Percentiles rank a stretch among this genome's conserved stretches.
Conservation (phyloP, 176 grass and related monocot genomes). For the Coix lacrymajobi region DNA sequence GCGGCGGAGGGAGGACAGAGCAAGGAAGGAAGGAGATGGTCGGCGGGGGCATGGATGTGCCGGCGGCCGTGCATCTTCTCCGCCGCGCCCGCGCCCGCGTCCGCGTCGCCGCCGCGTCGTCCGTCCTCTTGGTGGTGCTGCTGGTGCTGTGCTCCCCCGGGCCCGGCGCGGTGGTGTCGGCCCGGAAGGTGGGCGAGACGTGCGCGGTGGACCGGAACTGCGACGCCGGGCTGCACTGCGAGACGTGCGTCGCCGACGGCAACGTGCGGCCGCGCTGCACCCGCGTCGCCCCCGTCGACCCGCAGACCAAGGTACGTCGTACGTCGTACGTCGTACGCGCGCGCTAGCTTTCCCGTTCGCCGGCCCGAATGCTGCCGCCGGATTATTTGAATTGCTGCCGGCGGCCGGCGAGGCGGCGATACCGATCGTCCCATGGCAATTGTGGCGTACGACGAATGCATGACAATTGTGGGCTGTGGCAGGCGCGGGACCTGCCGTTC, state of each 20-base stretch:
- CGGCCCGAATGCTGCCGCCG: neutral
- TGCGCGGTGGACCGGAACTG: constrained; percentile 64
- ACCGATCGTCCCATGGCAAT: neutral
- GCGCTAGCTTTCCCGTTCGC: neutral
- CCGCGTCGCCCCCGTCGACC: constrained; percentile 66
- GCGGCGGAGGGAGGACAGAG: neutral
- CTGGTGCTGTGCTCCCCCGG: neutral
- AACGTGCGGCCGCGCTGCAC: constrained; percentile 74
- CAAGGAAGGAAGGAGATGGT: neutral
- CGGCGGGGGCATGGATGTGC: neutral
- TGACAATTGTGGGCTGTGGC: too few relatives aligned
- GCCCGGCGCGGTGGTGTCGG: neutral
- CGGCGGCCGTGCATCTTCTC: neutral
- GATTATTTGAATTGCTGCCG: neutral
- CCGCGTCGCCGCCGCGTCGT: neutral
- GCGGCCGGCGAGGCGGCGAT: neutral
- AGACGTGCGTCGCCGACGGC: constrained; percentile 71
- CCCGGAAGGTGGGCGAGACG: constrained; percentile 44
- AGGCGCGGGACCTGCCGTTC: constrained; percentile 68
- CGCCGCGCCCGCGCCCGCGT: too few relatives aligned
- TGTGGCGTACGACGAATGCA: too few relatives aligned
- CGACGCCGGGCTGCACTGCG: constrained; percentile 79
- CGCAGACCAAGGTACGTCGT: constrained; percentile 52
- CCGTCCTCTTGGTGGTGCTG: neutral
- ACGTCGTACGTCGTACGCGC: neutral